phyloP scores from a whole-genome alignment of 2,329 filamentous ascomycete species.

The Coniochaeta pulveracea region DNA sequence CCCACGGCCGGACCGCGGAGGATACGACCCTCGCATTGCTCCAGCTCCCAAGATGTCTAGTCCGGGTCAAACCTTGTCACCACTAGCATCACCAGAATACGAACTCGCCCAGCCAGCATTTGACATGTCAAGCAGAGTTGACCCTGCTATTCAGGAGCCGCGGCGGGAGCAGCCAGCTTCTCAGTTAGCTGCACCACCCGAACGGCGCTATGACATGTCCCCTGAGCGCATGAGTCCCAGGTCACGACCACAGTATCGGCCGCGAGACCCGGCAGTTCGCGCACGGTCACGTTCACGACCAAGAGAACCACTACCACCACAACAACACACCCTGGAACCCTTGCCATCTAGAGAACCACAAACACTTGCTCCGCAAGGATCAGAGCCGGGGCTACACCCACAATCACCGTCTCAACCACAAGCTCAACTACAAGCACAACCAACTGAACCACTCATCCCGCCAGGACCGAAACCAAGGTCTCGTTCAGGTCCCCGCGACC shows the following conservation, averaged over 20 bases:
- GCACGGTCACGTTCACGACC: conserved; percentile 2
- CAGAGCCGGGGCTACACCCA: too few relatives aligned
- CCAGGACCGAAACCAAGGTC: conserved; percentile 2
- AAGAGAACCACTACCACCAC: neutral
- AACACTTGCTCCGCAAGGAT: too few relatives aligned
- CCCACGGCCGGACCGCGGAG: conserved; percentile 12
- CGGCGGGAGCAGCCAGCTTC: neutral
- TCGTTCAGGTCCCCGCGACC: conserved; percentile 5
- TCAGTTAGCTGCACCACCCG: neutral
- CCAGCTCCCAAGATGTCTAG: conserved; percentile 16
- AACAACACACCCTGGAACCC: too few relatives aligned
- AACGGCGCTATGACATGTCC: conserved; percentile 1
- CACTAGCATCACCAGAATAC: conserved; percentile 13
- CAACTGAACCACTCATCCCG: too few relatives aligned
- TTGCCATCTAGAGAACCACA: too few relatives aligned
- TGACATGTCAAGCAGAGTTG: conserved; percentile 1
- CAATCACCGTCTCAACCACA: too few relatives aligned
- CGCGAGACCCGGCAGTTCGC: neutral
- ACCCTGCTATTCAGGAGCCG: conserved; percentile 3
- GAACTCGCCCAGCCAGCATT: neutral
- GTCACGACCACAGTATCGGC: neutral
- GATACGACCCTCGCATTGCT: conserved; percentile 24
- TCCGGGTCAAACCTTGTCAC: conserved; percentile 12
- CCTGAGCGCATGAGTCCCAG: neutral
- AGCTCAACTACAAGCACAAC: too few relatives aligned